These are phyloP conservation scores for Aspergillus nidulans DNA, from an alignment of 495 filamentous ascomycete species.

Conservation along the genomic window DNA sequence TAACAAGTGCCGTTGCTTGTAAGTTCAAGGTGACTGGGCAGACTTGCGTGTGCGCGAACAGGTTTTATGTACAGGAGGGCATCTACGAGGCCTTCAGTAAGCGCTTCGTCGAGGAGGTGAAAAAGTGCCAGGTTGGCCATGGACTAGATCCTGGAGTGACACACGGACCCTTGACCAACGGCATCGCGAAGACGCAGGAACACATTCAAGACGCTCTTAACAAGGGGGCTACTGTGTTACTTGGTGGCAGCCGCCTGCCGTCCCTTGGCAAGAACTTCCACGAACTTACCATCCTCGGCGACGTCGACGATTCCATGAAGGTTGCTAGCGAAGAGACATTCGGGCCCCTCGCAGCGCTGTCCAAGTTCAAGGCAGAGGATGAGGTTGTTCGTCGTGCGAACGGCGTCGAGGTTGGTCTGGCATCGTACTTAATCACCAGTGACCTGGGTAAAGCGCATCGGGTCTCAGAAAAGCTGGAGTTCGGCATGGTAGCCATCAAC, in stretches of 20 bases:
- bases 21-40: conserved; percentile 56
- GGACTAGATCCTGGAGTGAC: conserved; percentile 55
- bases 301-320: conserved; percentile 65
- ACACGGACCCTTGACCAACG: conserved; percentile 75
- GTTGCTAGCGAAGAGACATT: conserved; percentile 73
- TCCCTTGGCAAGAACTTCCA: conserved; percentile 55
- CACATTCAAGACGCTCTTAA: conserved; percentile 69
- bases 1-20: conserved; percentile 37
- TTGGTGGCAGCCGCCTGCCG: conserved; percentile 37
- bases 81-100: conserved; percentile 39
- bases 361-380: conserved; percentile 69
- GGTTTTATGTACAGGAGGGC: conserved; percentile 54
- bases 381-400: conserved; percentile 74
- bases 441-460: conserved; percentile 61
- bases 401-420: conserved; percentile 64
- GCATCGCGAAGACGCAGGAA: conserved; percentile 62
- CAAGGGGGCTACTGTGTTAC: conserved; percentile 25
- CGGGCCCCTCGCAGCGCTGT: conserved; percentile 70
- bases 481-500: conserved; percentile 39
- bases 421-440: conserved; percentile 71
- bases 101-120: conserved; percentile 61
- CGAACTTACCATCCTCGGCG: conserved; percentile 68
- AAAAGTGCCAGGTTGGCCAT: conserved; percentile 59
- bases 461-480: conserved; percentile 69
- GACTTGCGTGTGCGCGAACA: conserved; percentile 60